Conservation (phyloP, 192 early-diverging fungal genomes). For the Rhizophagus clarus region DNA sequence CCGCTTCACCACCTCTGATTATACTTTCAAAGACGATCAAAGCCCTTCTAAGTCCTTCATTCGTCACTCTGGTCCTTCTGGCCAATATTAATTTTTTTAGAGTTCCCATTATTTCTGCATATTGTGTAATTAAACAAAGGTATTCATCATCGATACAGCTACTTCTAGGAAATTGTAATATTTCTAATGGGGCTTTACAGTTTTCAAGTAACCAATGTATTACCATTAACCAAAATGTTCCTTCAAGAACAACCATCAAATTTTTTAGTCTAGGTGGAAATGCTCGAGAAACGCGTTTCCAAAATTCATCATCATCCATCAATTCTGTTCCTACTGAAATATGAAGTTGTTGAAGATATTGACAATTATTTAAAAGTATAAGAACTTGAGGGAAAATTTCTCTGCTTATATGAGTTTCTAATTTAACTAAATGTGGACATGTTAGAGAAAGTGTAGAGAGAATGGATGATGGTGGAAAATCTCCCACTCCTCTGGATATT, state of each 20-base stretch:
- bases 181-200: conserved; percentile 9
- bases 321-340: conserved; percentile 18
- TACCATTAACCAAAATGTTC: conserved; percentile 21
- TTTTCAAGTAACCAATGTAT: conserved; percentile 15
- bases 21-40: not conserved
- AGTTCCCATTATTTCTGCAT: not conserved
- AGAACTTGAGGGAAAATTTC: not conserved
- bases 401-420: conserved; percentile 15
- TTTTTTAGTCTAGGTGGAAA: not conserved
- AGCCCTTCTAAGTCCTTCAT: conserved; percentile 12
- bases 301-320: conserved; percentile 10
- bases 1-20: not conserved
- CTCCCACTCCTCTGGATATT: not conserved
- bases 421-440: not conserved
- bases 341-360: conserved; percentile 1
- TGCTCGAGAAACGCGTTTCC: not conserved
- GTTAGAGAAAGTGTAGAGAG: conserved; percentile 7
- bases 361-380: not conserved
- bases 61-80: not conserved
- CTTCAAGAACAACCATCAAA: conserved; percentile 17
- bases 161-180: conserved; percentile 20
- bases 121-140: not conserved
- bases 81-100: conserved; percentile 7
- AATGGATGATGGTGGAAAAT: conserved; percentile 7
- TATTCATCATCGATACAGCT: conserved; percentile 23